Base-by-base conservation (phyloP, 371 early-diverging fungal genomes). In the Zychaea mexicana region DNA sequence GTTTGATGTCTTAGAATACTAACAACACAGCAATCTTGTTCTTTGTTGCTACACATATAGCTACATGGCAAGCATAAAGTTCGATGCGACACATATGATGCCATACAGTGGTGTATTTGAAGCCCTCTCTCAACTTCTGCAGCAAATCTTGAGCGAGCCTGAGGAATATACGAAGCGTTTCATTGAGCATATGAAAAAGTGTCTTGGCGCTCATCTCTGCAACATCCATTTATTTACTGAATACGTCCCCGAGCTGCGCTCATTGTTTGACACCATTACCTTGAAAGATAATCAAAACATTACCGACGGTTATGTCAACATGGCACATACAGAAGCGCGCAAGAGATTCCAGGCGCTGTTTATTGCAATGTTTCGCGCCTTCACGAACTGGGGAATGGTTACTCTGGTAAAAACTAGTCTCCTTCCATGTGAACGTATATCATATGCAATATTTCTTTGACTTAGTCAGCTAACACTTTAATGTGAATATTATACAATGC, bases 311-410 rank as follows among this genome's bases (percentile, higher is more conserved):
- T 6, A 6, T 13, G 24, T 67, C 32, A 72, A 78, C 28, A 38
- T 78, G 27, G 74, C 73, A 26, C 74, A 76, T 57, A 67, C 70
- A 6, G 81, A 78, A 46, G 74, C 70, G 12, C 72, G 73, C 9
- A 64, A 68, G 17, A 65, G 76, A 28, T 78, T 78, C 17, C 78
- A 76, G 42, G 70, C 61, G 31, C 49, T 76, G 8, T 81, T 78
- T 66, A 62, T 78, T 15, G 73, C 76, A 60, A 73, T 81, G 0
- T 76, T 78, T 58, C 67, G 77, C 3, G 69, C 76, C 7, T 39
- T 81, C 13, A 55, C 81, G 3, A 69, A 69, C 42, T 78, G 78
- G 74, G 71, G 71, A 24, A 81, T 78, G 78, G 60, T 73, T n/a
- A 81, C 81, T 21, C 53, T 81, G 63, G 79, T 79, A 72, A 68